These are phyloP conservation scores for Fusarium miscanthi DNA, from an alignment of 2,329 filamentous ascomycete genomes.

Conservation along the genomic window DNA sequence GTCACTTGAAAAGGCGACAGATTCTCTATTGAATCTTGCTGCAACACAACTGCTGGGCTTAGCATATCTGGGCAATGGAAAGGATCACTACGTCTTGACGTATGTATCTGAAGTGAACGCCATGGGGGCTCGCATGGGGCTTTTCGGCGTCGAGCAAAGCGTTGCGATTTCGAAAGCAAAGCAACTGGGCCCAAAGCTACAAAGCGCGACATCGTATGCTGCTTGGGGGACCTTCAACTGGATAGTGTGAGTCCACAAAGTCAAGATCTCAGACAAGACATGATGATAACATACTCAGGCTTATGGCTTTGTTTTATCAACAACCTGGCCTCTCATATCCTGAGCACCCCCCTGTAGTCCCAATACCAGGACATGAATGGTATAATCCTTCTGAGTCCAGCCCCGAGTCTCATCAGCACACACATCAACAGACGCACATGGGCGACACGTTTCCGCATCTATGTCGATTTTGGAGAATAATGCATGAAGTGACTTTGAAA, in stretches of 20 bases:
- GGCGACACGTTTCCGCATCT: constrained; percentile 47
- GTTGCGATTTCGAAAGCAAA: constrained; percentile 12
- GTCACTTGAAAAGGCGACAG: constrained; percentile 9
- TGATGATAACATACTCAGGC: background rate
- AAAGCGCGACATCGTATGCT: constrained; percentile 35
- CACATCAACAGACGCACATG: constrained; percentile 29
- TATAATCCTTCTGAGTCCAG: background rate
- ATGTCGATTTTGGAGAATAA: constrained; percentile 54
- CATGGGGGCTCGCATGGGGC: constrained; percentile 47
- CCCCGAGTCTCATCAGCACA: background rate
- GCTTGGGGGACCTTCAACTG: constrained; percentile 53
- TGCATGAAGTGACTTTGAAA: constrained; percentile 47
- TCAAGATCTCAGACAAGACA: background rate
- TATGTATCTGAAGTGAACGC: constrained; percentile 46
- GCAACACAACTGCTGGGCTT: constrained; percentile 50
- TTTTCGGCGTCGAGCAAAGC: constrained; percentile 42
- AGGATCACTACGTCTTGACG: constrained; percentile 48
- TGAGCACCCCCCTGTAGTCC: constrained; percentile 32
- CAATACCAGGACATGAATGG: constrained; percentile 30
- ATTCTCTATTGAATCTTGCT: constrained; percentile 44
- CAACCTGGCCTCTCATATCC: constrained; percentile 45
- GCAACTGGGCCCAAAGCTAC: constrained; percentile 3
- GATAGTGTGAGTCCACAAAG: constrained; percentile 48
- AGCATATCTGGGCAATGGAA: constrained; percentile 50
- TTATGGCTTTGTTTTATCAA: constrained; percentile 34